Conservation (phyloP, 2,329 filamentous ascomycete species). For the Neopestalotiopsis clavispora region DNA sequence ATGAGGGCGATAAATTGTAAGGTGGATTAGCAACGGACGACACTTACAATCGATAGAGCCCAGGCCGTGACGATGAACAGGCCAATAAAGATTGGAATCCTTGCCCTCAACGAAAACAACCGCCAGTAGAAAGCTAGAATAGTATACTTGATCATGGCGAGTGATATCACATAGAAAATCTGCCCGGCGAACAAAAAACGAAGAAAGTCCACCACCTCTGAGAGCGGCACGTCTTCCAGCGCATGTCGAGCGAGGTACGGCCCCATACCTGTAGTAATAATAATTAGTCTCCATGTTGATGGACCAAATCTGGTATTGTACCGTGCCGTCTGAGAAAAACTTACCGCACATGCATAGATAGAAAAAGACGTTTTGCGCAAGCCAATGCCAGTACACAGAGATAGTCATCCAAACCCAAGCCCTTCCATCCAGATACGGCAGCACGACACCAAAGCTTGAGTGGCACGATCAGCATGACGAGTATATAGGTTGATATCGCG, state of each 20-base stretch:
- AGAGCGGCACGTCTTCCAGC: neutral
- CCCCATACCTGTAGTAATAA: neutral
- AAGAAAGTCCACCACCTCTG: conserved; percentile 3
- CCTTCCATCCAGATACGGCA: neutral
- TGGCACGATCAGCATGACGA: conserved; percentile 2
- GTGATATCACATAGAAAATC: neutral
- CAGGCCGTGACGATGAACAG: conserved; percentile 3
- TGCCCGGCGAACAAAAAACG: neutral
- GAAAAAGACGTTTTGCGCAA: neutral
- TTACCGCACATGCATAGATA: neutral
- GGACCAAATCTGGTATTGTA: neutral
- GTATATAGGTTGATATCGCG: neutral
- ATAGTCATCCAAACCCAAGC: neutral
- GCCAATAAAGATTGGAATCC: neutral
- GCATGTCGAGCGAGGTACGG: neutral
- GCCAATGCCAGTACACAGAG: neutral
- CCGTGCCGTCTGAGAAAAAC: neutral
- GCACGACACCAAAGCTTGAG: neutral
- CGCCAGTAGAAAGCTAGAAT: conserved; percentile 4
- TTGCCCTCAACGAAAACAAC: neutral
- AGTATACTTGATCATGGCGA: conserved; percentile 13
- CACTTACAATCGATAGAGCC: neutral
- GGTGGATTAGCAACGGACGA: neutral
- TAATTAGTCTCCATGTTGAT: neutral
- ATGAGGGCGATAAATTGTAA: neutral